Conservation (phyloP, 495 filamentous ascomycete genomes). For the Chaetomium tenue region DNA sequence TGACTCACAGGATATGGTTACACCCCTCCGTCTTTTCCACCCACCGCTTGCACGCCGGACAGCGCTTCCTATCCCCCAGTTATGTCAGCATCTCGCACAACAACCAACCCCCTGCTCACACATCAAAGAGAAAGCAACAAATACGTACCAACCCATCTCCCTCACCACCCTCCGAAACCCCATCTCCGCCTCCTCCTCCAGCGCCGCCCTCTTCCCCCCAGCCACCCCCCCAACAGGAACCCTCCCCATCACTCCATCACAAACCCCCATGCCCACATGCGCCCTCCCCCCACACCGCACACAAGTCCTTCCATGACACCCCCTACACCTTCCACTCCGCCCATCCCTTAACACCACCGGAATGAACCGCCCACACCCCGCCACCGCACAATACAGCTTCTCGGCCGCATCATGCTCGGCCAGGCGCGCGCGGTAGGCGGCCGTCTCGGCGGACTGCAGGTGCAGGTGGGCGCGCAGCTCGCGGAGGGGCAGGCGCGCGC, state of each 20-base stretch:
- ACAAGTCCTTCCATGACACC: conserved; percentile 22
- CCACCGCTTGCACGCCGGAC: conserved; percentile 1
- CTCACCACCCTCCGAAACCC: conserved; percentile 11
- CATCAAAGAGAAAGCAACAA: neutral
- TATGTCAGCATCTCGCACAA: neutral
- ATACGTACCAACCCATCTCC: conserved; percentile 8
- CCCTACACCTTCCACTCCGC: conserved; percentile 18
- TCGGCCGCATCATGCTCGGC: conserved; percentile 18
- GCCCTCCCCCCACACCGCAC: conserved; percentile 9
- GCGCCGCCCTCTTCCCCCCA: neutral
- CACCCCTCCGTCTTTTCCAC: conserved; percentile 16
- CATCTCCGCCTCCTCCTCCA: conserved; percentile 4
- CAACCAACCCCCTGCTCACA: neutral
- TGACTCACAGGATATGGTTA: conserved; percentile 6
- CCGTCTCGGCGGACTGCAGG: conserved; percentile 5
- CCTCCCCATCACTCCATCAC: neutral
- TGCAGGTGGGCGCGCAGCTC: neutral
- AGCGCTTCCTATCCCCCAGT: neutral
- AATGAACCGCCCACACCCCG: conserved; percentile 26
- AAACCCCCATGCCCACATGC: conserved; percentile 12
- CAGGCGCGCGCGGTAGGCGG: conserved; percentile 20
- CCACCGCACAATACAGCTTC: conserved; percentile 28
- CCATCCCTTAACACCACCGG: conserved; percentile 14
- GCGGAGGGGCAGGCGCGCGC: neutral
- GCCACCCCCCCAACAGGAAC: neutral